Conservation (phyloP, 2,329 filamentous ascomycete genomes). For the Monilinia aucupariae region DNA sequence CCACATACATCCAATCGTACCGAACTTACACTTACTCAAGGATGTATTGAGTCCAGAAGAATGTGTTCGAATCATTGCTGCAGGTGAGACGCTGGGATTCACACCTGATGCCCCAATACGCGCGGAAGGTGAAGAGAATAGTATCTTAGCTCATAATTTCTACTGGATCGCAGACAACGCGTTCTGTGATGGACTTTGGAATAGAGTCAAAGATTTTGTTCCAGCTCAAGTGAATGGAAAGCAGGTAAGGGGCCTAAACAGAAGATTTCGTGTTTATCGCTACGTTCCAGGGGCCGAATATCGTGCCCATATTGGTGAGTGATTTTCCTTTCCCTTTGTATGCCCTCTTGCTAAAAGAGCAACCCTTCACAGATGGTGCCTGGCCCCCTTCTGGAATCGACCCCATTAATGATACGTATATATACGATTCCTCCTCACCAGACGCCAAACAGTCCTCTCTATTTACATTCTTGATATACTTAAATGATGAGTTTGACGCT, state of each 20-base stretch:
- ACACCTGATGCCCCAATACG: conserved; percentile 62
- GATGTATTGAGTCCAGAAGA: conserved; percentile 56
- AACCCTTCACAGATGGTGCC: conserved; percentile 48
- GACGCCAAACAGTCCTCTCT: conserved; percentile 58
- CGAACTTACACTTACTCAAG: conserved; percentile 53
- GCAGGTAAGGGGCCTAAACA: conserved; percentile 57
- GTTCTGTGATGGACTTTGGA: conserved; percentile 60
- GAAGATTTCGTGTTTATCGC: conserved; percentile 65
- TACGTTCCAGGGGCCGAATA: conserved; percentile 71
- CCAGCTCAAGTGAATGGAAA: conserved; percentile 51
- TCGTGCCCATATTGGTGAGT: conserved; percentile 54
- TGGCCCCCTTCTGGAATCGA: conserved; percentile 66
- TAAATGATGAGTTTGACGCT: conserved; percentile 67
- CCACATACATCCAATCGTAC: conserved; percentile 54
- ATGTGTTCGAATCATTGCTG: conserved; percentile 61
- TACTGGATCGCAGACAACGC: conserved; percentile 63
- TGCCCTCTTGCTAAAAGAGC: not conserved
- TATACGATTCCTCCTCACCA: conserved; percentile 60
- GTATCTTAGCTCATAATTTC: conserved; percentile 66
- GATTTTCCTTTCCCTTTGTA: not conserved
- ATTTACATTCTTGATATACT: conserved; percentile 64
- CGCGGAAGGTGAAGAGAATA: conserved; percentile 55
- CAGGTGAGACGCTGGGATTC: conserved; percentile 60
- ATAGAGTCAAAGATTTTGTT: conserved; percentile 52
- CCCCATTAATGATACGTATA: conserved; percentile 43